phyloP scores from a whole-genome alignment of 148 eudicot species.

The Limonium bicolor region DNA sequence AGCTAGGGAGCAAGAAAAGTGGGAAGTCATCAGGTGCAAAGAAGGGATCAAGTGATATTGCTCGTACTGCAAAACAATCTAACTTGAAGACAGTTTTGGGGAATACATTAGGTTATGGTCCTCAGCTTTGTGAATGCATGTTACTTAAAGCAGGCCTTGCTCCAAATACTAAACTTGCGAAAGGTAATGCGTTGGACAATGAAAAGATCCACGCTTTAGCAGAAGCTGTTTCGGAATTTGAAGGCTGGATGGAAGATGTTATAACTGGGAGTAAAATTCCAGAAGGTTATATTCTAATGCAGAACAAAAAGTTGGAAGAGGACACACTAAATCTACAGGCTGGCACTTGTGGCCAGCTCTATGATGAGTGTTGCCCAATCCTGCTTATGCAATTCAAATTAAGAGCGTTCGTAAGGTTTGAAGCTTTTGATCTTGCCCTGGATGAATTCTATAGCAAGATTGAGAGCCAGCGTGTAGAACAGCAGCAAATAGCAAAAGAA shows the following conservation, averaged over 20 bases:
- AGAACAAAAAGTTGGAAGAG: slow-evolving; percentile 31
- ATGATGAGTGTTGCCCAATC: slow-evolving; percentile 95
- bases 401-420: slow-evolving; percentile 59
- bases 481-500: slow-evolving; percentile 83
- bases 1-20: slow-evolving; percentile 39
- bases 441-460: slow-evolving; percentile 98
- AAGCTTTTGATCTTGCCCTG: slow-evolving; percentile 85
- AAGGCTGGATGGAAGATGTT: slow-evolving; percentile 87
- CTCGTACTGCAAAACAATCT: slow-evolving; percentile 52
- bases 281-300: slow-evolving; percentile 89
- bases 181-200: slow-evolving; percentile 44
- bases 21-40: slow-evolving; percentile 40
- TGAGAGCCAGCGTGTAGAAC: slow-evolving; percentile 83
- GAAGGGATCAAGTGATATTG: slow-evolving; percentile 33
- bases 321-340: slow-evolving; percentile 13
- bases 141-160: slow-evolving; percentile 63
- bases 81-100: slow-evolving; percentile 72
- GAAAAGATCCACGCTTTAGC: slow-evolving; percentile 31
- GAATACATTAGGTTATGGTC: slow-evolving; percentile 90
- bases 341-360: slow-evolving; percentile 42
- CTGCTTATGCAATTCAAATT: slow-evolving; percentile 72
- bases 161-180: slow-evolving; percentile 56
- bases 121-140: slow-evolving; percentile 88
- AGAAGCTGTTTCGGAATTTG: slow-evolving; percentile 69
- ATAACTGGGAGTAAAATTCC: slow-evolving; percentile 69